Evolutionary conservation across 2,329 filamentous ascomycete genomes (phyloP).

Genomic region (Falciphora oryzae): DNA sequence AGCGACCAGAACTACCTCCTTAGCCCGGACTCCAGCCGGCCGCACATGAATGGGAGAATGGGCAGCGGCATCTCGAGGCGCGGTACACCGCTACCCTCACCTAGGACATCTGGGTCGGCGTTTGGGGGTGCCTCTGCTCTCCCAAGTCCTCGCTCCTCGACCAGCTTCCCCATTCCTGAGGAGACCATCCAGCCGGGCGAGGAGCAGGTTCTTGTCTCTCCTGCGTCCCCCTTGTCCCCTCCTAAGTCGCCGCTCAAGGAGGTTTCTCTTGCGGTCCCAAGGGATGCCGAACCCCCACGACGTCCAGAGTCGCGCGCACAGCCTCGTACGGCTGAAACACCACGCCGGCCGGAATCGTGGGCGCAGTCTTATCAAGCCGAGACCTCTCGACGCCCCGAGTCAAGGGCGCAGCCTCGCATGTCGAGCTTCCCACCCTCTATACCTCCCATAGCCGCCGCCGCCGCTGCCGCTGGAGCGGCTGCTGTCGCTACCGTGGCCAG

Average conservation of each 20-base stretch:
- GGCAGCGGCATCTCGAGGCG: conserved; percentile 24
- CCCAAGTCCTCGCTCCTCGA: conserved; percentile 16
- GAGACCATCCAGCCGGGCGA: not conserved
- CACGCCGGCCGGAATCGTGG: conserved; percentile 6
- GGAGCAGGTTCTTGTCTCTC: not conserved
- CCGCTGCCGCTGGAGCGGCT: conserved; percentile 9
- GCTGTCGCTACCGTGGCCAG: conserved; percentile 17
- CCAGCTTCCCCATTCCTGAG: conserved; percentile 6
- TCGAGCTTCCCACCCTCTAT: not conserved
- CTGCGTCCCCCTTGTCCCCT: not conserved
- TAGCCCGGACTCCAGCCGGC: conserved; percentile 19
- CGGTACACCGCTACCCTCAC: conserved; percentile 28
- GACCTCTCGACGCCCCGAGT: not conserved
- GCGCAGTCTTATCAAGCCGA: not conserved
- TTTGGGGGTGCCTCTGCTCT: conserved; percentile 13
- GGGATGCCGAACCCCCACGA: not conserved
- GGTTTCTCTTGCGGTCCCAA: not conserved
- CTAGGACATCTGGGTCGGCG: conserved; percentile 16
- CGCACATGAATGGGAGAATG: conserved; percentile 18
- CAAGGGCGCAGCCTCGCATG: not conserved
- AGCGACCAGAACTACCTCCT: conserved; percentile 23
- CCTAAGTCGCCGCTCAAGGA: not conserved
- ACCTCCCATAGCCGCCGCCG: conserved; percentile 15
- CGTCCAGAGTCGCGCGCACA: conserved; percentile 21
- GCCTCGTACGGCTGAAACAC: conserved; percentile 15